These are phyloP conservation scores for Amanita subjunquillea DNA, from an alignment of 768 basidiomycete species.

Conservation along the genomic window DNA sequence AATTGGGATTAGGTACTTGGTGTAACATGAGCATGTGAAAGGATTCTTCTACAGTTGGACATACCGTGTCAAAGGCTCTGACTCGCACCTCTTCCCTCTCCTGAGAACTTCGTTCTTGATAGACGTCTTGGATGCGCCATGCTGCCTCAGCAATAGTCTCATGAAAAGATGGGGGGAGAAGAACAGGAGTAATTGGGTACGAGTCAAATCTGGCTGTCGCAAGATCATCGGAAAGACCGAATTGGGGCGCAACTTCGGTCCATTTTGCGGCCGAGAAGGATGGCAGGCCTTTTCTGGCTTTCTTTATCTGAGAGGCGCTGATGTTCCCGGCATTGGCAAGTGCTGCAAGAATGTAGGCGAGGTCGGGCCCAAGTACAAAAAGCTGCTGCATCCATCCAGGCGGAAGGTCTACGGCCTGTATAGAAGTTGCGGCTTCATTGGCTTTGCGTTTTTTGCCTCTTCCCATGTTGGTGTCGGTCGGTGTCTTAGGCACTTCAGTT, in stretches of 20 bases:
- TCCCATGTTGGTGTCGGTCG: too few species aligned
- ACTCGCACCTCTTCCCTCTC: slow-evolving; percentile 7
- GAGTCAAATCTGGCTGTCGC: background rate
- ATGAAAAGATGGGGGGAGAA: slow-evolving; percentile 8
- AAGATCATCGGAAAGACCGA: slow-evolving; percentile 4
- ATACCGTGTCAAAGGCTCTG: slow-evolving; percentile 7
- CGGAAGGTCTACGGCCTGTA: too few species aligned
- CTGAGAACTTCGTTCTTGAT: slow-evolving; percentile 6
- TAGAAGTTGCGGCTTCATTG: too few species aligned
- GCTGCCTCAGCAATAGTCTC: background rate
- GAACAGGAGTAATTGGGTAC: background rate
- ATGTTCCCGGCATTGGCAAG: slow-evolving; percentile 5
- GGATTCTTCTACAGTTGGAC: slow-evolving; percentile 1
- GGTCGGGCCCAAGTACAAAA: slow-evolving; percentile 4
- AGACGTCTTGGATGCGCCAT: slow-evolving; percentile 9
- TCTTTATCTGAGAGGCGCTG: slow-evolving; percentile 5
- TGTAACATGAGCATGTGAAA: background rate
- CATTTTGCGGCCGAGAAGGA: slow-evolving; percentile 7
- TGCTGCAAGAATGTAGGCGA: slow-evolving; percentile 3
- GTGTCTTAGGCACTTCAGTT: too few species aligned
- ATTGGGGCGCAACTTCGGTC: slow-evolving; percentile 4
- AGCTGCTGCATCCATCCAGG: slow-evolving; percentile 1
- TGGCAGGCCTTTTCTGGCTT: slow-evolving; percentile 6
- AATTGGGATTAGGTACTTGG: slow-evolving; percentile 9
- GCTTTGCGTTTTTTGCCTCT: too few species aligned